Evolutionary conservation across 164 flowering plant genomes (phyloP).

Genomic region (Protea cynaroides): DNA sequence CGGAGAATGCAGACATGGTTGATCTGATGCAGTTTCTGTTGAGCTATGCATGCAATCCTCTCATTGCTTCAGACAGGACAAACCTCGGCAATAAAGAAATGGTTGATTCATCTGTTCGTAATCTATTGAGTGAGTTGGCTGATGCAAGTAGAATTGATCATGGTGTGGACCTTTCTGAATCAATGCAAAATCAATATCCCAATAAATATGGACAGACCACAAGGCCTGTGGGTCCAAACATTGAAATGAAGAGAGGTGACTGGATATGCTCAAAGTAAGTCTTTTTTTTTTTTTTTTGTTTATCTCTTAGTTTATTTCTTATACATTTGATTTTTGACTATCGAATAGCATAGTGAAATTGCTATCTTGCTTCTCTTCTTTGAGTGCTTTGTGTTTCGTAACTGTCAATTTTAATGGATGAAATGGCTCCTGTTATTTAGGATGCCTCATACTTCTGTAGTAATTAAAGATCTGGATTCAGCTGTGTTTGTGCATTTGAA

Average conservation of each 20-base stretch:
- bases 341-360: too few species aligned
- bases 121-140: slow-evolving; percentile 54
- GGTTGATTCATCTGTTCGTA: slow-evolving; percentile 64
- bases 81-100: slow-evolving; percentile 31
- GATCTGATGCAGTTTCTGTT: slow-evolving; percentile 76
- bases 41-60: slow-evolving; percentile 52
- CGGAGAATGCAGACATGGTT: slow-evolving; percentile 41
- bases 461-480: neutral
- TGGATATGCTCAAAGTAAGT: slow-evolving; percentile 81
- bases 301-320: neutral
- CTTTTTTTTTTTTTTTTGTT: neutral
- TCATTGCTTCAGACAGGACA: slow-evolving; percentile 22
- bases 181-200: slow-evolving; percentile 30
- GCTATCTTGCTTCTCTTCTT: too few species aligned
- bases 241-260: slow-evolving; percentile 81
- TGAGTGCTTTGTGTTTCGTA: too few species aligned
- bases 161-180: slow-evolving; percentile 18
- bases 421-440: neutral
- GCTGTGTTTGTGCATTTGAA: too few species aligned
- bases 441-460: neutral
- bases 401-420: neutral
- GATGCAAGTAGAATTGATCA: slow-evolving; percentile 21
- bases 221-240: slow-evolving; percentile 33
- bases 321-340: neutral
- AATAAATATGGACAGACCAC: slow-evolving; percentile 33